Evolutionary conservation across 192 early-diverging fungal genomes (phyloP).

Genomic region (Coemansia sp.): DNA sequence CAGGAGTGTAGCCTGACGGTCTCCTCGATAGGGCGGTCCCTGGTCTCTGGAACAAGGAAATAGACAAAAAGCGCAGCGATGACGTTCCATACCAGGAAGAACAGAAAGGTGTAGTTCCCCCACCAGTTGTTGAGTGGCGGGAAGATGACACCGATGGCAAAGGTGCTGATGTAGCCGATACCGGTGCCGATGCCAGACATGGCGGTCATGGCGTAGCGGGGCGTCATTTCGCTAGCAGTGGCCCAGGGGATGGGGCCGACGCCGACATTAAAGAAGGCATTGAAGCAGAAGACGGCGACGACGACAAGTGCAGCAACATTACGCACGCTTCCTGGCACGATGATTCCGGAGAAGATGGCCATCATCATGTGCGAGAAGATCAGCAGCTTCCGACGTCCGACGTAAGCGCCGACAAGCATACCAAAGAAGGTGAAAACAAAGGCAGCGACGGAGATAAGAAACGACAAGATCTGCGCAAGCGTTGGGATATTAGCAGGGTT

Average conservation of each 20-base stretch:
- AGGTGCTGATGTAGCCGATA: constrained; percentile 70
- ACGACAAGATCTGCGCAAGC: constrained; percentile 46
- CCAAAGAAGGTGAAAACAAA: constrained; percentile 49
- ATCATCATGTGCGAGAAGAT: constrained; percentile 65
- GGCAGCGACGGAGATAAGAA: constrained; percentile 51
- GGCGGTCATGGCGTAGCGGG: constrained; percentile 70
- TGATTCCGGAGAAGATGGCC: constrained; percentile 59
- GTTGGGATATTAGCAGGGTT: constrained; percentile 47
- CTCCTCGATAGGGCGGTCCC: constrained; percentile 72
- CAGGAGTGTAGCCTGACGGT: constrained; percentile 52
- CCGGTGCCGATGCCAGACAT: constrained; percentile 70
- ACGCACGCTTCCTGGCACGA: constrained; percentile 62
- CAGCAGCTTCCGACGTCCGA: constrained; percentile 73
- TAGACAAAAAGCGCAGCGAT: constrained; percentile 64
- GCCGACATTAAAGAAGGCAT: constrained; percentile 75
- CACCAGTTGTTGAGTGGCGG: constrained; percentile 58
- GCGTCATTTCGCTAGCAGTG: constrained; percentile 74
- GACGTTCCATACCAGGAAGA: constrained; percentile 69
- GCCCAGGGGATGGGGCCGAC: constrained; percentile 84
- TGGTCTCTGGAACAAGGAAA: constrained; percentile 77
- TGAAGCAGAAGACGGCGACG: constrained; percentile 68
- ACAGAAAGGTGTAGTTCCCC: constrained; percentile 58
- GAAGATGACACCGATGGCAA: constrained; percentile 62
- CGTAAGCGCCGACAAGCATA: constrained; percentile 61
- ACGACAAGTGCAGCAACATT: constrained; percentile 58